Conservation (phyloP, 2,329 filamentous ascomycete species). For the Xylariaceae sp. region DNA sequence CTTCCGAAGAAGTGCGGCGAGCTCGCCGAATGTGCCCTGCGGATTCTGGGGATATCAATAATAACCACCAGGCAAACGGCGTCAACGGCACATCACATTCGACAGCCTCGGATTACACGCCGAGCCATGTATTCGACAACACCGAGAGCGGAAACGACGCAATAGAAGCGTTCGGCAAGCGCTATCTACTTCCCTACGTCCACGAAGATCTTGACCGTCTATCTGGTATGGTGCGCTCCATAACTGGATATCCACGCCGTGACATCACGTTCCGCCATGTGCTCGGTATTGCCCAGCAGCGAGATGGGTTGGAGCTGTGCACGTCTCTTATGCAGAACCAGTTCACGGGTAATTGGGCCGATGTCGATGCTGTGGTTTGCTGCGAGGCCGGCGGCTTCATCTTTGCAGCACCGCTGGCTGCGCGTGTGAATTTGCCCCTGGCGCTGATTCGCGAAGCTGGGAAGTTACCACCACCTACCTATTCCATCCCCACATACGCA, state of each 20-base stretch:
- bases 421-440: slow-evolving; percentile 38
- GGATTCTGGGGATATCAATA: slow-evolving; percentile 16
- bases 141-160: slow-evolving; percentile 37
- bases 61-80: slow-evolving; percentile 21
- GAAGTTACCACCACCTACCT: slow-evolving; percentile 53
- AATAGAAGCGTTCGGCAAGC: slow-evolving; percentile 38
- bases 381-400: slow-evolving; percentile 56
- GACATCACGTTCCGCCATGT: slow-evolving; percentile 55
- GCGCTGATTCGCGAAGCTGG: slow-evolving; percentile 49
- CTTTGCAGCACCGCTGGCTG: slow-evolving; percentile 48
- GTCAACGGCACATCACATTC: neutral
- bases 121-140: slow-evolving; percentile 49
- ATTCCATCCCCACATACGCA: slow-evolving; percentile 42
- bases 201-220: slow-evolving; percentile 43
- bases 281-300: slow-evolving; percentile 49
- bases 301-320: slow-evolving; percentile 47
- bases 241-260: slow-evolving; percentile 46
- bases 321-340: slow-evolving; percentile 43
- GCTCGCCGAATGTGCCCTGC: slow-evolving; percentile 32
- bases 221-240: slow-evolving; percentile 42
- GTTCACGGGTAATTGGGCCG: slow-evolving; percentile 43
- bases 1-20: slow-evolving; percentile 34
- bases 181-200: slow-evolving; percentile 41
- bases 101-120: slow-evolving; percentile 31
- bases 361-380: slow-evolving; percentile 41